Base-by-base conservation (phyloP, 805 yeast genomes). In the Starmerella potacharoeniae region DNA sequence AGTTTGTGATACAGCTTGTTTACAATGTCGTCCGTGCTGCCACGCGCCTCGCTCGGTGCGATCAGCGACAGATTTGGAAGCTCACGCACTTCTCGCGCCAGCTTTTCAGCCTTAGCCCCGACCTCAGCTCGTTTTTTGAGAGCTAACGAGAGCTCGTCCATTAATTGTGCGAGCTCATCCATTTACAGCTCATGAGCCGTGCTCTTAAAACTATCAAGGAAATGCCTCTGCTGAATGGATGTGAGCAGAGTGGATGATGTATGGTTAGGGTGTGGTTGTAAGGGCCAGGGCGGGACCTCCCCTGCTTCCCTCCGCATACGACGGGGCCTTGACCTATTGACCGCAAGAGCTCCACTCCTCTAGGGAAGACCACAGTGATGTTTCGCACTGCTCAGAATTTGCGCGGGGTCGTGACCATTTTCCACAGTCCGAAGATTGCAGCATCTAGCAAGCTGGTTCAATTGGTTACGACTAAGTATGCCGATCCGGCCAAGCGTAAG, bases 341-440 rank as follows among this genome's bases (percentile, higher is more conserved):
- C 35, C 11, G 35, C 22, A 22, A 22, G 22, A 22, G 22, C 22
- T 22, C 22, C 3, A 3, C 22, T 22, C 22, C 22, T 22, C 22
- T 22, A 22, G 22, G 3, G 3, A 22, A 22, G 22, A 22, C 22
- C 22, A 22, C 22, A 3, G 22, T 22, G 22, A 68, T 68, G 71
- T 56, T 68, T 42, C 56, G 62, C 28, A 58, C 68, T 3, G 63
- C 62, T 36, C 70, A 66, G 55, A 59, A 64, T 14, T 42, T 66
- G 28, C 55, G 66, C 35, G 62, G 62, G 22, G 61, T 63, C 33
- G 61, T 66, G 48, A 67, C 71, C 5, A 60, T 68, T 9, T 68
- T 66, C 64, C 68, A 66, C 52, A 69, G 58, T 55, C 57, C 70
- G 55, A 31, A 52, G 49, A 28, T 65, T 59, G 45, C 56, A 33